Evolutionary conservation across 2,329 filamentous ascomycete genomes (phyloP).

Genomic region (Sporothrix schenckii): DNA sequence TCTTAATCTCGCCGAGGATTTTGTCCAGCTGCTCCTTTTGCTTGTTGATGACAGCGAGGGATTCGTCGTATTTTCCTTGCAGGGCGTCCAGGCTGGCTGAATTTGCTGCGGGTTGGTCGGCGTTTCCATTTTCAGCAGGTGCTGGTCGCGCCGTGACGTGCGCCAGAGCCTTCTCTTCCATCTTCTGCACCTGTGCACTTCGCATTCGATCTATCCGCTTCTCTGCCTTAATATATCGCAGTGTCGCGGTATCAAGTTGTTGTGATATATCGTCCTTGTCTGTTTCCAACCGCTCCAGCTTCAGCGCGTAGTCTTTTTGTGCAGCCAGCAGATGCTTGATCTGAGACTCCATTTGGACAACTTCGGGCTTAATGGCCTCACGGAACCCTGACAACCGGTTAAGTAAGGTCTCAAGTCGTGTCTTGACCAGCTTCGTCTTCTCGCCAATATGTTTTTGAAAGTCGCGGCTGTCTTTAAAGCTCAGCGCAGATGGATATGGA

Average conservation of each 20-base stretch:
- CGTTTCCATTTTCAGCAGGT: conserved; percentile 55
- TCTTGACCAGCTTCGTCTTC: conserved; percentile 75
- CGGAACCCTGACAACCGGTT: conserved; percentile 55
- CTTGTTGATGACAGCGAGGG: conserved; percentile 73
- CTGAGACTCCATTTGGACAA: conserved; percentile 72
- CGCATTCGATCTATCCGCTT: conserved; percentile 89
- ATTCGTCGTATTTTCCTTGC: conserved; percentile 76
- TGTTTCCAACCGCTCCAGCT: conserved; percentile 71
- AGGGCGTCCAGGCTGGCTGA: conserved; percentile 63
- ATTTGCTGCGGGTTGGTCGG: conserved; percentile 54
- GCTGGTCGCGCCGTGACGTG: conserved; percentile 58
- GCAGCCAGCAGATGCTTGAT: conserved; percentile 74
- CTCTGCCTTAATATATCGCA: conserved; percentile 92
- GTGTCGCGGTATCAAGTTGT: conserved; percentile 82
- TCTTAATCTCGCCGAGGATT: conserved; percentile 74
- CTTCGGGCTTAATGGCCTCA: conserved; percentile 65
- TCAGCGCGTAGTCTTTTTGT: conserved; percentile 79
- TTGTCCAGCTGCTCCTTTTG: conserved; percentile 87
- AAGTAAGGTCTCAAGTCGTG: conserved; percentile 72
- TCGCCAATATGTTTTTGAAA: conserved; percentile 81
- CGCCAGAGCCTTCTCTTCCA: conserved; percentile 85
- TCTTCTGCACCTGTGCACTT: conserved; percentile 84
- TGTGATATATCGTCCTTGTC: conserved; percentile 87
- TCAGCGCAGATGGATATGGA: conserved; percentile 60
- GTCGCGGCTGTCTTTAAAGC: conserved; percentile 66